Evolutionary conservation across 768 basidiomycete species (phyloP).

Genomic region (Mycena vulgaris): DNA sequence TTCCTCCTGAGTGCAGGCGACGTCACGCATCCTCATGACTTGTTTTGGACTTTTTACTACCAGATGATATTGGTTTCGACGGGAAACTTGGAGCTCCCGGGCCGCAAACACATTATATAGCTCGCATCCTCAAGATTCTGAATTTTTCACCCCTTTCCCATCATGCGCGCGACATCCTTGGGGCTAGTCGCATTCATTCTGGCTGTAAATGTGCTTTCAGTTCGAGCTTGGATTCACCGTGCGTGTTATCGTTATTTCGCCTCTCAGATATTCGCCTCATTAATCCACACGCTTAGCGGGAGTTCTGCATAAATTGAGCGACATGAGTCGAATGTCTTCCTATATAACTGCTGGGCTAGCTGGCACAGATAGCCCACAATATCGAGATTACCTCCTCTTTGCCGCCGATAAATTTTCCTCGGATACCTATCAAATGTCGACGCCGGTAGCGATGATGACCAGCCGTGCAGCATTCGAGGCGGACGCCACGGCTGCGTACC

Average conservation of each 20-base stretch:
- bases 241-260: conserved; percentile 11
- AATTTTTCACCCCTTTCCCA: conserved; percentile 5
- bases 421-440: conserved; percentile 23
- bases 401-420: conserved; percentile 25
- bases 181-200: conserved; percentile 15
- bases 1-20: conserved; percentile 9
- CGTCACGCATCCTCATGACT: conserved; percentile 11
- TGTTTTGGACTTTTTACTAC: conserved; percentile 12
- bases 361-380: conserved; percentile 21
- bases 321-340: conserved; percentile 19
- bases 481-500: conserved; percentile 25
- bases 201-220: conserved; percentile 19
- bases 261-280: conserved; percentile 6
- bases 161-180: conserved; percentile 15
- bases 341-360: conserved; percentile 24
- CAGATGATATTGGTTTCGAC: conserved; percentile 16
- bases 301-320: conserved; percentile 22
- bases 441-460: conserved; percentile 18
- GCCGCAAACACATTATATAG: conserved; percentile 23
- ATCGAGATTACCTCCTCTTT: conserved; percentile 24
- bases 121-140: conserved; percentile 2
- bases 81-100: conserved; percentile 18
- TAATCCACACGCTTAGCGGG: conserved; percentile 11
- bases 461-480: conserved; percentile 23
- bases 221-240: conserved; percentile 23